A percentile compares a stretch with the other conserved stretches of the same genome.
Evolutionary conservation across 345 rosid species (phyloP).

Genomic region (Kandelia obovata): DNA sequence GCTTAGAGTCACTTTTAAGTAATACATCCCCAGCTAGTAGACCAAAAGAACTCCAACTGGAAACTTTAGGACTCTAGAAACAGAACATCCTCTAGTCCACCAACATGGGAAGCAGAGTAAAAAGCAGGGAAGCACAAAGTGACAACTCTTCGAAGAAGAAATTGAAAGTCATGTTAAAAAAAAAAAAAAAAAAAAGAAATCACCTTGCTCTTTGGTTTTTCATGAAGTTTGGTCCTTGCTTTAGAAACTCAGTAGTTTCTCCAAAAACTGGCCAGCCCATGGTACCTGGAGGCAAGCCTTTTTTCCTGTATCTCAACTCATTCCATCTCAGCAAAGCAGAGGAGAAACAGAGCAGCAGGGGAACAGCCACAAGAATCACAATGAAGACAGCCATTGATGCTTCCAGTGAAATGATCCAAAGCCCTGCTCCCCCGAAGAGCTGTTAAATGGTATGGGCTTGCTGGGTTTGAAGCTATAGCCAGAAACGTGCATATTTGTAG

Average conservation of each 20-base stretch:
- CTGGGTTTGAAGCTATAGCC: slow-evolving; percentile 14
- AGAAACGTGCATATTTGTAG: slow-evolving; percentile 1
- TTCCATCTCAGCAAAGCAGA: slow-evolving; percentile 70
- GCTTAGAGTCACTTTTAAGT: neutral
- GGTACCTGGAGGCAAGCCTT: slow-evolving; percentile 78
- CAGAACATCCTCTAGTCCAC: neutral
- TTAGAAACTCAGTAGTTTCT: slow-evolving; percentile 73
- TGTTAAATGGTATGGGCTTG: slow-evolving; percentile 16
- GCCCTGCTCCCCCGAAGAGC: neutral
- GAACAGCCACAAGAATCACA: slow-evolving; percentile 31
- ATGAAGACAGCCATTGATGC: slow-evolving; percentile 63
- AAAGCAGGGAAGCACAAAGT: neutral
- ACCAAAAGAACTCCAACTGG: neutral
- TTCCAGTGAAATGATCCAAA: slow-evolving; percentile 1
- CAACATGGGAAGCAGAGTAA: neutral
- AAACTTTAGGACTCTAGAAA: neutral
- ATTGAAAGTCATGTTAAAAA: neutral
- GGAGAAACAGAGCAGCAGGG: slow-evolving; percentile 37
- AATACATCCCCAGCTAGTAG: slow-evolving; percentile 1
- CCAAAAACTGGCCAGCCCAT: slow-evolving; percentile 95
- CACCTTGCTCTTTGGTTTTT: slow-evolving; percentile 65
- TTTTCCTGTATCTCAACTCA: slow-evolving; percentile 52
- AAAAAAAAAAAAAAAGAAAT: neutral
- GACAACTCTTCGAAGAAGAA: neutral
- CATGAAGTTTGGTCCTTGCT: slow-evolving; percentile 78